Evolutionary conservation across 495 filamentous ascomycete genomes (phyloP).

Genomic region (Penicillium goetzii): DNA sequence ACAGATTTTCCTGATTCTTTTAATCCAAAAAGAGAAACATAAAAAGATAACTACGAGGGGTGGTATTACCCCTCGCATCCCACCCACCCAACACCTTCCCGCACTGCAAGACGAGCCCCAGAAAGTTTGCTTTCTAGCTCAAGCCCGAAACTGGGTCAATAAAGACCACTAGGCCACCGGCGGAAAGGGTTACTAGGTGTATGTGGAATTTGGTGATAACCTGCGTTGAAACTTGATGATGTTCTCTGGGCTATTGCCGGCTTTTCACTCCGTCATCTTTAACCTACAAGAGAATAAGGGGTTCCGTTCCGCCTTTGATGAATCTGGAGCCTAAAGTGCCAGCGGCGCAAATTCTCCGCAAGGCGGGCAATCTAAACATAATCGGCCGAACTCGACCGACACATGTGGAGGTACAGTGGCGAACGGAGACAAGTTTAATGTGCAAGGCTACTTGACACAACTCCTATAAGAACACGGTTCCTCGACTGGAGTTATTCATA

Average conservation of each 20-base stretch:
- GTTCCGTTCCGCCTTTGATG: neutral
- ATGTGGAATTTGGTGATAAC: too few relatives aligned
- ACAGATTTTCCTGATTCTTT: too few relatives aligned
- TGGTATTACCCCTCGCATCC: neutral
- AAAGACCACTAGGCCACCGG: too few relatives aligned
- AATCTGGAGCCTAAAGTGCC: neutral
- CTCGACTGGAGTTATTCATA: neutral
- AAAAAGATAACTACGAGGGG: neutral
- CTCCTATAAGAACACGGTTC: neutral
- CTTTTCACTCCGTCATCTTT: too few relatives aligned
- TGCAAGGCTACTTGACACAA: neutral
- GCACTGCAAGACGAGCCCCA: too few relatives aligned
- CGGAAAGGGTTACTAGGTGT: too few relatives aligned
- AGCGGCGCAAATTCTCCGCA: neutral
- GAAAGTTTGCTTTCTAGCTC: too few relatives aligned
- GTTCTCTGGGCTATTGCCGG: too few relatives aligned
- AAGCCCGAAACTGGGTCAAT: too few relatives aligned
- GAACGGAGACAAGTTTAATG: neutral
- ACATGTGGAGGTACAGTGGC: neutral
- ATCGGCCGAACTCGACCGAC: neutral
- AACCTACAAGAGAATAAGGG: neutral
- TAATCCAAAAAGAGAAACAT: too few relatives aligned
- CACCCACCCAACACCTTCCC: too few relatives aligned
- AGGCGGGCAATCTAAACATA: neutral
- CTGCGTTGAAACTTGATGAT: too few relatives aligned